Evolutionary conservation across 2,329 filamentous ascomycete genomes (phyloP).

Genomic region (Phyllosticta ampelicida): DNA sequence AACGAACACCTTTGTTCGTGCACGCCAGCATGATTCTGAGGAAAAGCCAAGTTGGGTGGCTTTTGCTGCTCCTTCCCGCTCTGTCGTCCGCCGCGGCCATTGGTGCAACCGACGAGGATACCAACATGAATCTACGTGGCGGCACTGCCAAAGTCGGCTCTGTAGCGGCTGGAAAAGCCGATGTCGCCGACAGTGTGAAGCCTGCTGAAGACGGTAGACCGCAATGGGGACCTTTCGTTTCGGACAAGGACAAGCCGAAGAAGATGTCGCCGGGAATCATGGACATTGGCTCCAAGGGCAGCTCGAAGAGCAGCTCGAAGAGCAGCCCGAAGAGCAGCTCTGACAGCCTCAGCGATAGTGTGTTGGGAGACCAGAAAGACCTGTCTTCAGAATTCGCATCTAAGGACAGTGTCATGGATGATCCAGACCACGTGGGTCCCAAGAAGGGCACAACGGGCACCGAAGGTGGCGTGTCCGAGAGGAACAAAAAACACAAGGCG

Average conservation of each 20-base stretch:
- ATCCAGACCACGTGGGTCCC: constrained; percentile 62
- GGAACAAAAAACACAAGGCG: constrained; percentile 62
- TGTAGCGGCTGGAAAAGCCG: constrained; percentile 20
- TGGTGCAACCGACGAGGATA: constrained; percentile 1
- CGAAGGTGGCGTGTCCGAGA: constrained; percentile 80
- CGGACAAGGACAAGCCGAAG: constrained; percentile 37
- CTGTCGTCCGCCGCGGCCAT: constrained; percentile 32
- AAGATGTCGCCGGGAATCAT: constrained; percentile 18
- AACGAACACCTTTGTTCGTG: background rate
- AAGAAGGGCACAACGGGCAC: constrained; percentile 82
- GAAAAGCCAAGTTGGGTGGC: constrained; percentile 42
- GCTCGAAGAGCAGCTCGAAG: too few species aligned
- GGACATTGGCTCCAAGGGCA: background rate
- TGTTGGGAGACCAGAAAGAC: constrained; percentile 21
- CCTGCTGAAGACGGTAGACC: constrained; percentile 94
- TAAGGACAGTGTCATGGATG: constrained; percentile 83
- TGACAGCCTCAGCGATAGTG: constrained; percentile 23
- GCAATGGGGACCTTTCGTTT: constrained; percentile 65
- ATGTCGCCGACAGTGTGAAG: constrained; percentile 59
- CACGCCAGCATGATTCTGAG: constrained; percentile 48
- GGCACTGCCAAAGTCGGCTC: constrained; percentile 16
- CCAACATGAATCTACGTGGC: constrained; percentile 4
- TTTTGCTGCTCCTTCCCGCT: constrained; percentile 51
- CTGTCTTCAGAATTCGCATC: constrained; percentile 4
- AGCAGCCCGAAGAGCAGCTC: background rate